phyloP scores from a whole-genome alignment of 805 yeast species.

The Ogataea chonburiensis region DNA sequence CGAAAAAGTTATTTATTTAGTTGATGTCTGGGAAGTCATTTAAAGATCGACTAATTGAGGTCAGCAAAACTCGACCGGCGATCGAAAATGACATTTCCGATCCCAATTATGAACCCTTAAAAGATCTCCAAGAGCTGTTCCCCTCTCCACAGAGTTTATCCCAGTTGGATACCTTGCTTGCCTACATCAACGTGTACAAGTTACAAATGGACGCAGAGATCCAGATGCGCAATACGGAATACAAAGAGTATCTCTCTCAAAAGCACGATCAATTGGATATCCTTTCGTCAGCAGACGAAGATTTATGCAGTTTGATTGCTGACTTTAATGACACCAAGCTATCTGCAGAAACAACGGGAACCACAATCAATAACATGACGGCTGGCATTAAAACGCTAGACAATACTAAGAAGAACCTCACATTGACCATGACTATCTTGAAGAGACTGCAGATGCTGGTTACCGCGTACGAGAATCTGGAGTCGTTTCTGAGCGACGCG shows the following conservation, averaged over 20 bases:
- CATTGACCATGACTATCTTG: slow-evolving; percentile 78
- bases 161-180: slow-evolving; percentile 50
- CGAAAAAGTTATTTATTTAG: slow-evolving; percentile 9
- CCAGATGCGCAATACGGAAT: slow-evolving; percentile 35
- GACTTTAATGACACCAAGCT: slow-evolving; percentile 48
- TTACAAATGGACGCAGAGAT: slow-evolving; percentile 48
- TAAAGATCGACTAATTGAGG: slow-evolving; percentile 26
- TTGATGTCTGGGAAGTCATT: slow-evolving; percentile 20
- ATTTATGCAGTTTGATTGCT: slow-evolving; percentile 41
- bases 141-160: slow-evolving; percentile 48
- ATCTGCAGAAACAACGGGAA: slow-evolving; percentile 55
- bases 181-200: slow-evolving; percentile 52
- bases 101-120: slow-evolving; percentile 50
- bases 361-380: slow-evolving; percentile 67
- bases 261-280: slow-evolving; percentile 22
- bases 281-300: slow-evolving; percentile 29
- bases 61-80: slow-evolving; percentile 13
- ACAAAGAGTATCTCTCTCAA: slow-evolving; percentile 28
- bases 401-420: slow-evolving; percentile 78
- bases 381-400: slow-evolving; percentile 76
- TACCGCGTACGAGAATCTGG: slow-evolving; percentile 66
- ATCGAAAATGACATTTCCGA: slow-evolving; percentile 30
- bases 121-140: slow-evolving; percentile 52
- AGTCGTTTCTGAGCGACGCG: slow-evolving; percentile 39
- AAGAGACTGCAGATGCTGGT: slow-evolving; percentile 85